These are phyloP conservation scores for Pythium scleroteichum DNA, from an alignment of 352 stramenopile genomes.

Conservation along the genomic window DNA sequence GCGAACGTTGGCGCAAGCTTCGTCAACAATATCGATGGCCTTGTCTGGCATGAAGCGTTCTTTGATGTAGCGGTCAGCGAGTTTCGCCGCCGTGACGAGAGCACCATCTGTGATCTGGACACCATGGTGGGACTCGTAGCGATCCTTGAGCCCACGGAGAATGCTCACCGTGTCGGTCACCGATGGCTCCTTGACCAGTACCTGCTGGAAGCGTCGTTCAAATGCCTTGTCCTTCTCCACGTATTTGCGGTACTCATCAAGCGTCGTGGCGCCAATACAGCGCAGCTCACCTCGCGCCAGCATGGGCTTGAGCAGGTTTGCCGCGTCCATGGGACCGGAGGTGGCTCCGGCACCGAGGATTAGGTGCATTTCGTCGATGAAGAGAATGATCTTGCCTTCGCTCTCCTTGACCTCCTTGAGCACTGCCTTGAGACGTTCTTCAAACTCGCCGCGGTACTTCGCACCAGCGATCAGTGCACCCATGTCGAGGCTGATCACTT, in stretches of 20 bases:
- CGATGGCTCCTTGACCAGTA: constrained; percentile 93
- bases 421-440: constrained; percentile 96
- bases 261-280: constrained; percentile 97
- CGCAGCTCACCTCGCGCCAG: constrained; percentile 95
- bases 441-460: constrained; percentile 99
- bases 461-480: constrained; percentile 95
- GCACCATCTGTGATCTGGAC: constrained; percentile 94
- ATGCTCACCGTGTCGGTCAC: constrained; percentile 97
- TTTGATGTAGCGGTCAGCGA: constrained; percentile 94
- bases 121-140: constrained; percentile 98
- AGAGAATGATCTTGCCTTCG: constrained; percentile 97
- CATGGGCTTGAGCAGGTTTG: constrained; percentile 98
- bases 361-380: constrained; percentile 98
- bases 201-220: constrained; percentile 97
- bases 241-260: constrained; percentile 97
- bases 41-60: constrained; percentile 93
- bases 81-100: constrained; percentile 93
- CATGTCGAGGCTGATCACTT: constrained; percentile 95
- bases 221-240: constrained; percentile 99
- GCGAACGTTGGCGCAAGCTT: constrained; percentile 90
- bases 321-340: constrained; percentile 95
- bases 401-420: constrained; percentile 93
- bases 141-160: constrained; percentile 93
- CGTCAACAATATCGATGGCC: constrained; percentile 95
- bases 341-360: constrained; percentile 94